Conservation (phyloP, 1,139 yeast genomes). For the Nakaseomyces bracarensis region DNA sequence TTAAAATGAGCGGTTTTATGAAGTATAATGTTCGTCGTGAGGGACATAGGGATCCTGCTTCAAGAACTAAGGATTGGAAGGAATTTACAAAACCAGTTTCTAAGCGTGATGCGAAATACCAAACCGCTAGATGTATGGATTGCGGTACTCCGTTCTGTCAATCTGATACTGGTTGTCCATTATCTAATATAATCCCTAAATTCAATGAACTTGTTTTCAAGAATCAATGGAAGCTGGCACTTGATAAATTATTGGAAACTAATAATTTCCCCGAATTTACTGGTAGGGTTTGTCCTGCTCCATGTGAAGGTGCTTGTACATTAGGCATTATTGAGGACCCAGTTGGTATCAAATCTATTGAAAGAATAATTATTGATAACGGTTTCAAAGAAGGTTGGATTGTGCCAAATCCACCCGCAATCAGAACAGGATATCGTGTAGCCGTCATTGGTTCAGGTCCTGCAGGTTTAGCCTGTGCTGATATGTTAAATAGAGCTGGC, state of each 20-base stretch:
- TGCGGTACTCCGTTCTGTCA: constrained; percentile 99
- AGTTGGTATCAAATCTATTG: constrained; percentile 93
- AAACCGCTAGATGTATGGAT: constrained; percentile 99
- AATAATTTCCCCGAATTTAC: constrained; percentile 98
- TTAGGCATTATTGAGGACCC: constrained; percentile 91
- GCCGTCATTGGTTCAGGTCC: constrained; percentile 97
- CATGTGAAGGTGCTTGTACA: constrained; percentile 98
- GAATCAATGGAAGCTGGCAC: constrained; percentile 91
- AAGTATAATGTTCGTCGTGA: constrained; percentile 86
- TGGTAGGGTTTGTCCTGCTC: constrained; percentile 98
- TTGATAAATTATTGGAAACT: constrained; percentile 87
- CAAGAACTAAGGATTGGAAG: constrained; percentile 84
- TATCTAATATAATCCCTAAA: constrained; percentile 93
- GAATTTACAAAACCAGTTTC: constrained; percentile 78
- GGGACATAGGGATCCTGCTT: constrained; percentile 68
- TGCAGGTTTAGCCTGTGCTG: constrained; percentile 93
- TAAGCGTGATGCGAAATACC: constrained; percentile 77
- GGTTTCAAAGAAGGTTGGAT: constrained; percentile 98
- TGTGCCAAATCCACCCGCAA: constrained; percentile 67
- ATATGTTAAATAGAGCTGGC: constrained; percentile 93
- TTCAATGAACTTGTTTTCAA: constrained; percentile 96
- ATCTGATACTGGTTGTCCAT: constrained; percentile 96
- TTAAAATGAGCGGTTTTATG: constrained; percentile 76
- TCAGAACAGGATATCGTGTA: constrained; percentile 75
- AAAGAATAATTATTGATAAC: constrained; percentile 91